Conservation (phyloP, 176 grass and related monocot genomes). For the Eragrostis nindensis region DNA sequence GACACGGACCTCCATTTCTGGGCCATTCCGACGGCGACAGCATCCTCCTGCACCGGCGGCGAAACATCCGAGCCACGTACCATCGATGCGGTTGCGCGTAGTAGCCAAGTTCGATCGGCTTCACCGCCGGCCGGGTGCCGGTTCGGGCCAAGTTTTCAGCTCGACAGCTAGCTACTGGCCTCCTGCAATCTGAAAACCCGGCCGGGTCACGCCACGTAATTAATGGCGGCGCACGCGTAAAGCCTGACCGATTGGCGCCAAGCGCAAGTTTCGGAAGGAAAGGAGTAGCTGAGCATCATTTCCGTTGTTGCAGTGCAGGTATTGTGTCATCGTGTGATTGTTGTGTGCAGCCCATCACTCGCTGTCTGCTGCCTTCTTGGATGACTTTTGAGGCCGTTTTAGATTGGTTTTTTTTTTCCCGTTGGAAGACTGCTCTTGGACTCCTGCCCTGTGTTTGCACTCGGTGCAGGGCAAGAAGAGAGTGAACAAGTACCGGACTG, state of each 20-base stretch:
- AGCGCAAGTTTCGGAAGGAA: neutral
- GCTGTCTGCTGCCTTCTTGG: neutral
- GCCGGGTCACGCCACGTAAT: neutral
- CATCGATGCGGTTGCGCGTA: neutral
- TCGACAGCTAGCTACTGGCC: neutral
- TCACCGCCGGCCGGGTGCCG: too few relatives aligned
- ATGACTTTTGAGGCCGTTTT: neutral
- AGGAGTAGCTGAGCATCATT: neutral
- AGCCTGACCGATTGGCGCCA: neutral
- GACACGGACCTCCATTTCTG: neutral
- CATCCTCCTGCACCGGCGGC: conserved; percentile 6
- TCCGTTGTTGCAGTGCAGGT: neutral
- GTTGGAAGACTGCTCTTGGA: too few relatives aligned
- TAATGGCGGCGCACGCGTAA: neutral
- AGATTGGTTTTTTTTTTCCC: too few relatives aligned
- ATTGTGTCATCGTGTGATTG: too few relatives aligned
- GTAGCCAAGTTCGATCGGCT: too few relatives aligned
- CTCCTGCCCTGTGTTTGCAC: too few relatives aligned
- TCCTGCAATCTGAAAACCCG: neutral
- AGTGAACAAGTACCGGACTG: too few relatives aligned
- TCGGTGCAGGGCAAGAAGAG: too few relatives aligned
- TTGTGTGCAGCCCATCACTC: neutral
- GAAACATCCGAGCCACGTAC: neutral
- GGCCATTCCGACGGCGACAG: neutral
- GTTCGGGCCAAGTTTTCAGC: neutral